These are phyloP conservation scores for Colletotrichum sp. DNA, from an alignment of 2,329 filamentous ascomycete species.

Conservation along the genomic window DNA sequence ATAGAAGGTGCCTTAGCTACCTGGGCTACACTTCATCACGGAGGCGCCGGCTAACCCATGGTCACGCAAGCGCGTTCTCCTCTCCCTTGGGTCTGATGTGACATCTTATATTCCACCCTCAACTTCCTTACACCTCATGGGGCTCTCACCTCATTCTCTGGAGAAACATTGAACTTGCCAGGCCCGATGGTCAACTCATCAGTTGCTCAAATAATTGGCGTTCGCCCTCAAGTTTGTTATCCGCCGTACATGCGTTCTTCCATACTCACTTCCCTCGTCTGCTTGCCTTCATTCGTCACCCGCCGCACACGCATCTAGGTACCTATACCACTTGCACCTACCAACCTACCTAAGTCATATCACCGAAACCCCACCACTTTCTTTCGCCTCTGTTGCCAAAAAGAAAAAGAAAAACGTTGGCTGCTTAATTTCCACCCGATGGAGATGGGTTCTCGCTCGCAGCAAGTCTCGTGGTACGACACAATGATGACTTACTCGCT, in stretches of 20 bases:
- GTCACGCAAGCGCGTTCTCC: neutral
- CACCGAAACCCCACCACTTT: neutral
- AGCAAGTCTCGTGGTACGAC: constrained; percentile 24
- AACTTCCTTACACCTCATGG: neutral
- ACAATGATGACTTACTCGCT: constrained; percentile 10
- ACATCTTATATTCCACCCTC: neutral
- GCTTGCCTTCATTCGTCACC: neutral
- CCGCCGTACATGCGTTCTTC: neutral
- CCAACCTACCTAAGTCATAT: neutral
- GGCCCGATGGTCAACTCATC: neutral
- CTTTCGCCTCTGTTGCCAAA: neutral
- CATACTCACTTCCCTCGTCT: neutral
- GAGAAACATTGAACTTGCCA: neutral
- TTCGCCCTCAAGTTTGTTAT: neutral
- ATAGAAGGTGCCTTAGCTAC: neutral
- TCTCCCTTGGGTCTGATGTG: neutral
- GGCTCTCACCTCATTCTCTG: neutral
- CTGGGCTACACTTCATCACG: neutral
- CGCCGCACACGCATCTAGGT: neutral
- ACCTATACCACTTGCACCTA: neutral
- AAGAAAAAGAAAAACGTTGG: neutral
- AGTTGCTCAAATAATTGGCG: neutral
- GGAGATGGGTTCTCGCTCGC: neutral
- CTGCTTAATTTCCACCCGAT: neutral
- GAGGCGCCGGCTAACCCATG: neutral